A percentile compares a stretch with the other conserved stretches of the same genome.
phyloP scores from a whole-genome alignment of 1,139 yeast species.

The Nematodospora anomalae region DNA sequence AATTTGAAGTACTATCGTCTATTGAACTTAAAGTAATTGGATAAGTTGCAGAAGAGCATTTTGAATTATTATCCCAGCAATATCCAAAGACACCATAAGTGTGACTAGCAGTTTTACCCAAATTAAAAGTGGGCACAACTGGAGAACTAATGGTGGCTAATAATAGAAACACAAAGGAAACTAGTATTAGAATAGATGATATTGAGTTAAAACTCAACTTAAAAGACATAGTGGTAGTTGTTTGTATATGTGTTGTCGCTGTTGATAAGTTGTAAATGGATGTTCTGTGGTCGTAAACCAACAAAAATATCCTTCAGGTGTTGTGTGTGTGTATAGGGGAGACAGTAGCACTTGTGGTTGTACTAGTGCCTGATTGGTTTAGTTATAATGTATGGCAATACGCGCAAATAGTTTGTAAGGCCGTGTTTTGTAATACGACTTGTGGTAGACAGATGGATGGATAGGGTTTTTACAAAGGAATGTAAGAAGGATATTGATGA shows the following conservation, averaged over 20 bases:
- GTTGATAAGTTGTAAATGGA: background rate
- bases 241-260: constrained; percentile 1
- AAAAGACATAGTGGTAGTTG: constrained; percentile 13
- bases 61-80: constrained; percentile 44
- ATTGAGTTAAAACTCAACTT: constrained; percentile 28
- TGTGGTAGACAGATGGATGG: too few relatives aligned
- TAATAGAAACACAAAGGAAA: constrained; percentile 49
- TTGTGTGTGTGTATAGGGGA: background rate
- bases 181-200: constrained; percentile 32
- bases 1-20: constrained; percentile 20
- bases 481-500: too few relatives aligned
- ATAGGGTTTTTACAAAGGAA: too few relatives aligned
- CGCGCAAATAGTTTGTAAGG: too few relatives aligned
- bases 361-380: too few relatives aligned
- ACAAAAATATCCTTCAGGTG: background rate
- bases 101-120: constrained; percentile 45
- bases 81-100: constrained; percentile 87
- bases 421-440: too few relatives aligned
- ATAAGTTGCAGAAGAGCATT: constrained; percentile 49
- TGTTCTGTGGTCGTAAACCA: background rate
- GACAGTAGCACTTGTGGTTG: too few relatives aligned
- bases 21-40: constrained; percentile 29
- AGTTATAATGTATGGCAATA: too few relatives aligned
- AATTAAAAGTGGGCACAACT: constrained; percentile 34
- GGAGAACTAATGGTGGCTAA: constrained; percentile 55